Conservation (phyloP, 306 rosid species). For the Citrullus amarus region DNA sequence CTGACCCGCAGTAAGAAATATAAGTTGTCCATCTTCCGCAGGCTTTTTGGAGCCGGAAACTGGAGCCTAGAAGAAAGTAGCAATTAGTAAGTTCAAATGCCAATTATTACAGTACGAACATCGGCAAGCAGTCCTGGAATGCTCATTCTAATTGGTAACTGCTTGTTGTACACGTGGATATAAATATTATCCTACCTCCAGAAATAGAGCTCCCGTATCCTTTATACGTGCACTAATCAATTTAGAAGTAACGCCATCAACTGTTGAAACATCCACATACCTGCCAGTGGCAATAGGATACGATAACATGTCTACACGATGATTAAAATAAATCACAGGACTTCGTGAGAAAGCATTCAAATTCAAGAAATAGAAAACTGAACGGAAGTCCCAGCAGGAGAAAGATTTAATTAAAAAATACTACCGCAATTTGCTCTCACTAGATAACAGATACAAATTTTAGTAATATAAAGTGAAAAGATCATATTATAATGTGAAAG, state of each 20-base stretch:
- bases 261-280: conserved; percentile 91
- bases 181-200: conserved; percentile 46
- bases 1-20: conserved; percentile 80
- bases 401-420: not conserved
- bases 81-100: conserved; percentile 8
- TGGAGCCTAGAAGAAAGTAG: conserved; percentile 64
- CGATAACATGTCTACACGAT: not conserved
- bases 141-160: not conserved
- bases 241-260: conserved; percentile 71
- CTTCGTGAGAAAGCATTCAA: not conserved
- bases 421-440: not conserved
- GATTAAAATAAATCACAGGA: not conserved
- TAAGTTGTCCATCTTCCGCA: conserved; percentile 92
- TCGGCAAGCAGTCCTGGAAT: not conserved
- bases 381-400: not conserved
- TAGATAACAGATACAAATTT: not conserved
- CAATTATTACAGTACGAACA: not conserved
- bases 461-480: not conserved
- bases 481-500: not conserved
- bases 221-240: conserved; percentile 48
- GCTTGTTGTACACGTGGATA: not conserved
- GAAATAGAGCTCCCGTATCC: conserved; percentile 71
- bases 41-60: conserved; percentile 99
- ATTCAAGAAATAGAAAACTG: not conserved
- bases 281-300: conserved; percentile 28